Conservation (phyloP, 768 basidiomycete genomes). For the Lentinula guzmanii region DNA sequence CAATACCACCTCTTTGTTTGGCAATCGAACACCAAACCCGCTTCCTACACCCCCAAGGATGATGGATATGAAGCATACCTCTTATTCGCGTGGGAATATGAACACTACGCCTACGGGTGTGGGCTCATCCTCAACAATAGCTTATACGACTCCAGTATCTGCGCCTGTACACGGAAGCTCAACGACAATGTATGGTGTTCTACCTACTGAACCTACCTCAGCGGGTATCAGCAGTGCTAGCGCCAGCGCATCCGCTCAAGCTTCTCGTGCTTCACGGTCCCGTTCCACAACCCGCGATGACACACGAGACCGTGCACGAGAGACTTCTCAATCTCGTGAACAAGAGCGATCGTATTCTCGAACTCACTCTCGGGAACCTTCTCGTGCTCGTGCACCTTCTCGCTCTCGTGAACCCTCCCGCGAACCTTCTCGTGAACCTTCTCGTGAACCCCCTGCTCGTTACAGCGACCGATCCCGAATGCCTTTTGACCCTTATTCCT, state of each 20-base stretch:
- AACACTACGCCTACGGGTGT: not conserved
- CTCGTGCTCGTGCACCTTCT: not conserved
- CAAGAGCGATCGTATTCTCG: not conserved
- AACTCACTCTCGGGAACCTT: not conserved
- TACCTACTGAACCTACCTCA: not conserved
- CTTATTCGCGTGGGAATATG: not conserved
- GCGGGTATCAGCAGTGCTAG: conserved; percentile 8
- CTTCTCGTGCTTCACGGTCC: not conserved
- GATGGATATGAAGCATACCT: not conserved
- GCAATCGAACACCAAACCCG: conserved; percentile 1
- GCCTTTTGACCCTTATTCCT: not conserved
- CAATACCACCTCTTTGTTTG: not conserved
- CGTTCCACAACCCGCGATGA: not conserved
- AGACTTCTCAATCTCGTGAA: not conserved
- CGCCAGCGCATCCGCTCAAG: conserved; percentile 10
- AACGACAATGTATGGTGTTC: not conserved
- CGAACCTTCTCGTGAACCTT: not conserved
- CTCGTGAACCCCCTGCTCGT: not conserved
- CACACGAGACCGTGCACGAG: not conserved
- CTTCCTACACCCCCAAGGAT: conserved; percentile 3
- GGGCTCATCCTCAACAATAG: conserved; percentile 1
- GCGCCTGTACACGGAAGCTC: not conserved
- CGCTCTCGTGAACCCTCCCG: not conserved
- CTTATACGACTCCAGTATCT: not conserved
- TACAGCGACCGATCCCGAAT: too few relatives aligned